Evolutionary conservation across 768 basidiomycete species (phyloP), one percentile per base, ranked within the genome.

Genomic region (Mycena amicta): DNA sequence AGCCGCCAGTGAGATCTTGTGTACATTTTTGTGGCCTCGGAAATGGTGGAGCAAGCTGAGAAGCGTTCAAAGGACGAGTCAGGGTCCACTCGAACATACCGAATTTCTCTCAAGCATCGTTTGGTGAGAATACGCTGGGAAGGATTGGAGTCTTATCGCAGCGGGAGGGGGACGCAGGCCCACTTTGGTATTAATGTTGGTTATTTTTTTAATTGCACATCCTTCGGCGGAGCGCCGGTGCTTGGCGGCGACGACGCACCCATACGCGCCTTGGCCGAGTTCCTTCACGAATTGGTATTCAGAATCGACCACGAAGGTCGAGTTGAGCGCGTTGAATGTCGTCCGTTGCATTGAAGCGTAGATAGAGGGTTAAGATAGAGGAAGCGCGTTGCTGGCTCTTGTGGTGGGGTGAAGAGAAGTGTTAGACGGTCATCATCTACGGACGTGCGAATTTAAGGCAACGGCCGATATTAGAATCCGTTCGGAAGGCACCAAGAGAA

Each of bases 1-100:
- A 37, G 39, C 49, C 54, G 56, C 46, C 12, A 6, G 12, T 29
- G 16, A 33, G 26, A 59, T 12, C 37, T 60, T 52, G 26, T 52
- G 20, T 47, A 98, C 95, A 70, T 99, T 99, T 80, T 99, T 99
- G 79, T 99, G 97, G 4, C 96, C 95, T 66, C 97, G 86, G 78
- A 99, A 99, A 74, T 99, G 97, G 74, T 97, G 95, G 33, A 99
- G 75, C 41, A 99, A 80, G 71, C 94, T 95, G 56, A 46, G 23
- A 52, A 28, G 13, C 46, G 39, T 63, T 70, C 50, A 67, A n/a
- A n/a, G 61, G 50, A 53, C 46, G 61, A 54, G 15, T 45, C 52
- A 39, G 25, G 39, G 8, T 26, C 8, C 45, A 40, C 55, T 18
- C 43, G 51, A 23, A 75, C 82, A 56, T 68, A 90, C 92, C 86